These are phyloP conservation scores for Entelexis sorbosivorans DNA, from an alignment of 1,139 yeast genomes.

Conservation along the genomic window DNA sequence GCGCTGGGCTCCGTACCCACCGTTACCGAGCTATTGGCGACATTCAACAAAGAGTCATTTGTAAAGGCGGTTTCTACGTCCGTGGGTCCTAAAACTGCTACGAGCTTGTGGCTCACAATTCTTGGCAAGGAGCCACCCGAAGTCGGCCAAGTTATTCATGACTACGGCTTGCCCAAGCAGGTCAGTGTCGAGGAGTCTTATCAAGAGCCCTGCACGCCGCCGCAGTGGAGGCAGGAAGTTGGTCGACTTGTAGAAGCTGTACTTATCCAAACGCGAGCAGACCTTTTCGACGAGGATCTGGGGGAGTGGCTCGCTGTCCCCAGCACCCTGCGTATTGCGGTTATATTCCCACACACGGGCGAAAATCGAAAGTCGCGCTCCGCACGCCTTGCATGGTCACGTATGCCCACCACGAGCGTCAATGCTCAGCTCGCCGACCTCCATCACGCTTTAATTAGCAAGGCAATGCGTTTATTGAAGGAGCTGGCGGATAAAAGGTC, in stretches of 20 bases:
- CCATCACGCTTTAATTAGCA: background rate
- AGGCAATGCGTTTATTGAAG: background rate
- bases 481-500: conserved; percentile 5
- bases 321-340: conserved; percentile 9
- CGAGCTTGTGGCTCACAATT: conserved; percentile 27
- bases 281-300: conserved; percentile 22
- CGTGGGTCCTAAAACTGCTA: conserved; percentile 13
- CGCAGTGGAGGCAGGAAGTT: conserved; percentile 20
- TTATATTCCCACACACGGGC: conserved; percentile 6
- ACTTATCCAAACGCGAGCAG: conserved; percentile 24
- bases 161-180: conserved; percentile 26
- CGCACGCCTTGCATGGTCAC: conserved; percentile 6
- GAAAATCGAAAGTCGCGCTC: conserved; percentile 10
- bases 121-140: conserved; percentile 26
- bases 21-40: conserved; percentile 13
- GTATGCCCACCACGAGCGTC: background rate
- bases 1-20: conserved; percentile 1
- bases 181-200: conserved; percentile 32
- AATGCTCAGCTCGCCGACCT: background rate
- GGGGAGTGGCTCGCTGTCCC: conserved; percentile 16
- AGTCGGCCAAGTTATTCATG: conserved; percentile 22
- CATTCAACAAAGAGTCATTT: conserved; percentile 13
- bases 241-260: conserved; percentile 23
- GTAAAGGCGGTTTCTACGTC: conserved; percentile 5
- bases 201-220: conserved; percentile 7